Evolutionary conservation across 2,329 filamentous ascomycete species (phyloP), one percentile per base, ranked within the genome.

Genomic region (Aspergillus calidoustus): DNA sequence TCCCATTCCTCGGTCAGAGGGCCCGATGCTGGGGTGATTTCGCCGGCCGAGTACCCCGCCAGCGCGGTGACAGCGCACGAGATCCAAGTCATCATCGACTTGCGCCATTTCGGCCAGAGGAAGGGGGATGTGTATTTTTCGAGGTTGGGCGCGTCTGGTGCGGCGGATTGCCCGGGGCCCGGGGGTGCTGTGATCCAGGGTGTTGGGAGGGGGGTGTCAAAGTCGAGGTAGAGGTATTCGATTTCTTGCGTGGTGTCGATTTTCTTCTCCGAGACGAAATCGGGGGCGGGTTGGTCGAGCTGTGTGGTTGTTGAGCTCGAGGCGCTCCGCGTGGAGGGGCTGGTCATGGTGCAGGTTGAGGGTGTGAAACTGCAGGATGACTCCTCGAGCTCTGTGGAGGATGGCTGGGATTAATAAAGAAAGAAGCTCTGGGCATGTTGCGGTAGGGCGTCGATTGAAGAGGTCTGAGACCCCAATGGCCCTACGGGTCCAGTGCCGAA

Each of bases 11-110:
- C 74, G 1, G 83, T 84, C 81, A 97, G 88, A 57, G 91, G 84
- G 5, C 76, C 75, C 0, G 88, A 80, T 0, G 91, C 86, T 0
- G 92, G 89, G 7, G 89, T 90, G 75, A 95, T 95, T 2, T 91
- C 86, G 3, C 93, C 93, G 0, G 93, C 91, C 0, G 90, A 86
- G 74, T 93, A 96, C 7, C 92, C 92, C 0, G 92, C 91, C 54
- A 93, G 78, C 22, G 87, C 84, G 0, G 92, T 96, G 1, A 91
- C 91, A 7, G 87, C 76, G 73, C 91, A 96, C 8, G 90, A 91
- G 13, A 97, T 82, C 70, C 83, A 85, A 8, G 94, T 86, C 68
- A 91, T 87, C 62, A 91, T 75, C 25, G 82, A 83, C 74, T 97
- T 97, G 62, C 88, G 87, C 50, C 80, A 81, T 59, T 79, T 72